phyloP scores from a whole-genome alignment of 345 rosid genomes.

The Brassica cretica region DNA sequence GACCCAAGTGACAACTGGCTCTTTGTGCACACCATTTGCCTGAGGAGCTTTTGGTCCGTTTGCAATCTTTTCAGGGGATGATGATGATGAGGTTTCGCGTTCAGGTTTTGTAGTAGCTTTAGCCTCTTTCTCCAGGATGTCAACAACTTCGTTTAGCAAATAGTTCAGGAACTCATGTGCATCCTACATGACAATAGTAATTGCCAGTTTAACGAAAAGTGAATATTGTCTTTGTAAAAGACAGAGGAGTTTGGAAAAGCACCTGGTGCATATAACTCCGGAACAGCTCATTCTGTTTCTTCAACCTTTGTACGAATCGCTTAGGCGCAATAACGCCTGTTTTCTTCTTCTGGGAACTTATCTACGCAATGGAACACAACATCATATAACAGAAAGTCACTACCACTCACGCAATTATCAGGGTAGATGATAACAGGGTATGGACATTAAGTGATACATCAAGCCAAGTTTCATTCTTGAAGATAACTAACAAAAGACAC shows the following conservation, averaged over 20 bases:
- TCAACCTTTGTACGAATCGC: conserved; percentile 95
- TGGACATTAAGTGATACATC: neutral
- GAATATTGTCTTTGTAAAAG: neutral
- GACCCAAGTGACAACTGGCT: conserved; percentile 96
- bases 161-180: conserved; percentile 98
- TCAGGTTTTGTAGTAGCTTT: conserved; percentile 70
- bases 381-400: neutral
- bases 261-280: conserved; percentile 99
- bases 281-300: conserved; percentile 98
- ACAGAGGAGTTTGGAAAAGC: conserved; percentile 1
- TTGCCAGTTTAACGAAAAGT: conserved; percentile 3
- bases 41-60: conserved; percentile 66
- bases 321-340: conserved; percentile 99
- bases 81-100: conserved; percentile 59
- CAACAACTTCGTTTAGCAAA: conserved; percentile 97
- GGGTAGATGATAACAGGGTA: neutral
- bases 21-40: conserved; percentile 78
- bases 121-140: conserved; percentile 94
- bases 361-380: conserved; percentile 42
- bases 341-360: conserved; percentile 98
- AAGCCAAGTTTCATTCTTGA: neutral
- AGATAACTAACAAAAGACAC: neutral
- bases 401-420: neutral
- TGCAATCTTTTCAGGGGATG: conserved; percentile 72
- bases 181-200: conserved; percentile 55